Conservation (phyloP, 1,284 basidiomycete species). For the Gomphus sp. region DNA sequence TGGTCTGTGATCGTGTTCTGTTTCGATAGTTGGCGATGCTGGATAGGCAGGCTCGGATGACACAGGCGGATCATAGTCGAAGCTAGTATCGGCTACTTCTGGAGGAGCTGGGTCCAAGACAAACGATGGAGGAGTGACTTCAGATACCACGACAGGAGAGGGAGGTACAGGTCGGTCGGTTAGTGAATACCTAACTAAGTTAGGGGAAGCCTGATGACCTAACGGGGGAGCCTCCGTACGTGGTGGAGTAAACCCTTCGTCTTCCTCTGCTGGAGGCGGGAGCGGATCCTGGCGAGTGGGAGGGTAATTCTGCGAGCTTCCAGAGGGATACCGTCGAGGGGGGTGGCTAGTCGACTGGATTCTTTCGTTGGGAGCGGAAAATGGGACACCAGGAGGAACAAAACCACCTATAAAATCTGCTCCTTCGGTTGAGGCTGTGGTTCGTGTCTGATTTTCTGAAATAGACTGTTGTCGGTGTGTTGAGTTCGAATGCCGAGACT, state of each 20-base stretch:
- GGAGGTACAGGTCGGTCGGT: constrained; percentile 50
- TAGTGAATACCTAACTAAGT: constrained; percentile 67
- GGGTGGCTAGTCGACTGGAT: neutral
- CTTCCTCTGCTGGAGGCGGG: constrained; percentile 12
- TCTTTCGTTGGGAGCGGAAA: constrained; percentile 1
- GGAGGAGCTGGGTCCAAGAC: constrained; percentile 41
- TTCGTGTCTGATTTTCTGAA: neutral
- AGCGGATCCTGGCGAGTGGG: constrained; percentile 2
- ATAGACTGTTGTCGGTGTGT: neutral
- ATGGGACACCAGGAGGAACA: neutral
- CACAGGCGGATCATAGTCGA: constrained; percentile 5
- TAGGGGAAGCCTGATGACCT: constrained; percentile 36
- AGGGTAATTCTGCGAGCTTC: neutral
- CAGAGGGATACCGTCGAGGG: neutral
- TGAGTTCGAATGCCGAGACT: constrained; percentile 2
- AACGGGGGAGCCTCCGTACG: constrained; percentile 18
- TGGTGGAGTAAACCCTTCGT: constrained; percentile 16
- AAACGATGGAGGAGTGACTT: constrained; percentile 26
- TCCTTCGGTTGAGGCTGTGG: neutral
- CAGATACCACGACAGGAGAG: constrained; percentile 13
- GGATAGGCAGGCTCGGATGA: constrained; percentile 16
- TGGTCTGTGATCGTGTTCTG: constrained; percentile 13
- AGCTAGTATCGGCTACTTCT: constrained; percentile 9
- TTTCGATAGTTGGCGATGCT: constrained; percentile 14
- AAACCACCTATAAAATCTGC: constrained; percentile 1